Conservation (phyloP, 1,284 basidiomycete genomes). For the Cutaneotrichosporon cavernicola region DNA sequence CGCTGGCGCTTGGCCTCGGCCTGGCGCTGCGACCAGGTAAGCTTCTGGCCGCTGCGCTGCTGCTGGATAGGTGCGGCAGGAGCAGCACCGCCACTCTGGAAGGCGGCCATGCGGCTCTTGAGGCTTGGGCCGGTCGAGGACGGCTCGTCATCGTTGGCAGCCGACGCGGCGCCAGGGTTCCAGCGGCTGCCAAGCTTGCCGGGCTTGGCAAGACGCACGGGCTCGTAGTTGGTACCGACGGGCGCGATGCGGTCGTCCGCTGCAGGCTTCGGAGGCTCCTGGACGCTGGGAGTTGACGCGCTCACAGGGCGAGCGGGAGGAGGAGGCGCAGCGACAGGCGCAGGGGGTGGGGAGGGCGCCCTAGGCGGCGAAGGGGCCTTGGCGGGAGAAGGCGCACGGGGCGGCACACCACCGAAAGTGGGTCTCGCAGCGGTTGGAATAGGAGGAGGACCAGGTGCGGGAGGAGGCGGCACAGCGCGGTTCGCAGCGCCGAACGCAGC, state of each 20-base stretch:
- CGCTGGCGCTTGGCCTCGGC: slow-evolving; percentile 78
- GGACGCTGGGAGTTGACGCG: slow-evolving; percentile 36
- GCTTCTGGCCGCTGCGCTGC: slow-evolving; percentile 60
- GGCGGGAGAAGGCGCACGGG: slow-evolving; percentile 53
- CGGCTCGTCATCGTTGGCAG: slow-evolving; percentile 41
- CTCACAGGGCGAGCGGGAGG: slow-evolving; percentile 27
- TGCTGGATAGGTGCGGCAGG: slow-evolving; percentile 20
- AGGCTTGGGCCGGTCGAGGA: slow-evolving; percentile 31
- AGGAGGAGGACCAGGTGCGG: slow-evolving; percentile 36
- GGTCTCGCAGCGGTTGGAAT: slow-evolving; percentile 39
- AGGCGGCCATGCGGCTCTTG: slow-evolving; percentile 48
- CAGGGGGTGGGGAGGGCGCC: slow-evolving; percentile 23
- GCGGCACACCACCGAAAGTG: slow-evolving; percentile 52
- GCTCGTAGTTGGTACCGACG: slow-evolving; percentile 80
- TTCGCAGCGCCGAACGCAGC: slow-evolving; percentile 29
- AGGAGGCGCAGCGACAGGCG: slow-evolving; percentile 21
- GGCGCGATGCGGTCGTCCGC: slow-evolving; percentile 77
- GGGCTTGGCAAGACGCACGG: slow-evolving; percentile 77
- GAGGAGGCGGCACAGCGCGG: slow-evolving; percentile 12
- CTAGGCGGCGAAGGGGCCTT: slow-evolving; percentile 32
- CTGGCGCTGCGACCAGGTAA: slow-evolving; percentile 88
- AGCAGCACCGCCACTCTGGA: slow-evolving; percentile 31
- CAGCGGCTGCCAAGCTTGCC: slow-evolving; percentile 79
- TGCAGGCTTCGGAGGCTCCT: slow-evolving; percentile 61
- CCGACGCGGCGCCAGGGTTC: slow-evolving; percentile 54